Percentiles rank a stretch among this genome's conserved stretches.
Conservation (phyloP, 306 rosid species). For the Castanea crenata region DNA sequence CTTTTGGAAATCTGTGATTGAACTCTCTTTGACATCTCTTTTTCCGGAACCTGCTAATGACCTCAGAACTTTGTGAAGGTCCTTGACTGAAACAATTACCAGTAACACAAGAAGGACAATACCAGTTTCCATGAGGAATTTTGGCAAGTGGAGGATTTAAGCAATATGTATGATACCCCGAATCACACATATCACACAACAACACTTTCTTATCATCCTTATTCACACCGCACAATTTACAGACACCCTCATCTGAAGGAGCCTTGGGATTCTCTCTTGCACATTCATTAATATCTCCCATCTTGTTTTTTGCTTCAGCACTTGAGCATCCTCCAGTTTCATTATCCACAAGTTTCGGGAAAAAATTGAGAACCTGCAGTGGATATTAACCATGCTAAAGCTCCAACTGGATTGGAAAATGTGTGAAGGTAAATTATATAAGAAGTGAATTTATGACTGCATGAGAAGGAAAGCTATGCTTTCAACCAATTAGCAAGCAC, state of each 20-base stretch:
- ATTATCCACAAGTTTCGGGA: conserved; percentile 53
- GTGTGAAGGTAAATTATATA: background rate
- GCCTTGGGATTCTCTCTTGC: conserved; percentile 83
- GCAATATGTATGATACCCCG: conserved; percentile 97
- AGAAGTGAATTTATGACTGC: too few species aligned
- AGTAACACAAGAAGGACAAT: conserved; percentile 90
- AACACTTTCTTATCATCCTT: conserved; percentile 97
- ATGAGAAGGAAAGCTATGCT: too few species aligned
- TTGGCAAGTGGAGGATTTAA: conserved; percentile 96
- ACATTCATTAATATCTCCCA: conserved; percentile 48
- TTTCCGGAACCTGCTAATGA: conserved; percentile 40
- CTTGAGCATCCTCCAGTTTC: conserved; percentile 52
- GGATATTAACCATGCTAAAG: too few species aligned
- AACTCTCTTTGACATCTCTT: conserved; percentile 70
- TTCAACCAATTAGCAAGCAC: too few species aligned
- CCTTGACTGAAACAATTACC: conserved; percentile 51
- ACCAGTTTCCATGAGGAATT: conserved; percentile 99
- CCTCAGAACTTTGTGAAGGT: conserved; percentile 31
- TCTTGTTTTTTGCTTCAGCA: conserved; percentile 63
- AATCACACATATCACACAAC: conserved; percentile 92
- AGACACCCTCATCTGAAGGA: conserved; percentile 98
- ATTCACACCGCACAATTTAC: conserved; percentile 96
- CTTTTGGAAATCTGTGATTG: conserved; percentile 42
- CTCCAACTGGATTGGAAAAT: background rate
- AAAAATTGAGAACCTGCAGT: conserved; percentile 65